A percentile compares a stretch with the other conserved stretches of the same genome.
phyloP scores from a whole-genome alignment of 257 asterid genomes.

The Fraxinus americana region DNA sequence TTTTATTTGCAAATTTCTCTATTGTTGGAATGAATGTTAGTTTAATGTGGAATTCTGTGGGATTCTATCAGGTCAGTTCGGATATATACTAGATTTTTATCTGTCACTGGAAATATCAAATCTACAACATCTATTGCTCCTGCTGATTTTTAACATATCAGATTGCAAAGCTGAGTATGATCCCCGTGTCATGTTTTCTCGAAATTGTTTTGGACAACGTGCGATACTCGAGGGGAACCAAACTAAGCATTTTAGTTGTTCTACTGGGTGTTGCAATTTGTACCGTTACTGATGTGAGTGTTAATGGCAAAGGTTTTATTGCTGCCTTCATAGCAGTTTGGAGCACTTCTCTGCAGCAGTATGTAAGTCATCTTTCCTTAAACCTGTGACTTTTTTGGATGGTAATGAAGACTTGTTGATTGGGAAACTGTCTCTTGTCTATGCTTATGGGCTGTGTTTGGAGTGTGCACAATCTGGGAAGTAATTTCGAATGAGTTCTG shows the following conservation, averaged over 20 bases:
- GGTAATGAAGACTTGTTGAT: not conserved
- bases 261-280: constrained; percentile 75
- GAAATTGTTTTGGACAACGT: constrained; percentile 63
- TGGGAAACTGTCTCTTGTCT: not conserved
- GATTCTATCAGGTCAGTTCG: constrained; percentile 67
- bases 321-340: constrained; percentile 71
- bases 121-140: constrained; percentile 7
- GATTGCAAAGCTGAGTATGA: constrained; percentile 78
- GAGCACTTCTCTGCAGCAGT: constrained; percentile 71
- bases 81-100: not conserved
- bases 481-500: not conserved
- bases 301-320: constrained; percentile 59
- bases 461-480: not conserved
- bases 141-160: constrained; percentile 30
- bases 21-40: constrained; percentile 80
- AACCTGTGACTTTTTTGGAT: not conserved
- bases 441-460: not conserved
- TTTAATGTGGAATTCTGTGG: constrained; percentile 79
- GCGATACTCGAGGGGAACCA: constrained; percentile 66
- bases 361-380: constrained; percentile 48
- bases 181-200: constrained; percentile 65
- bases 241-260: constrained; percentile 63
- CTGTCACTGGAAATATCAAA: not conserved
- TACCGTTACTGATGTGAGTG: constrained; percentile 69
- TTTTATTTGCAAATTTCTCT: constrained; percentile 61